Conservation (phyloP, 257 asterid genomes). For the Nicotiana tomentosiformis region DNA sequence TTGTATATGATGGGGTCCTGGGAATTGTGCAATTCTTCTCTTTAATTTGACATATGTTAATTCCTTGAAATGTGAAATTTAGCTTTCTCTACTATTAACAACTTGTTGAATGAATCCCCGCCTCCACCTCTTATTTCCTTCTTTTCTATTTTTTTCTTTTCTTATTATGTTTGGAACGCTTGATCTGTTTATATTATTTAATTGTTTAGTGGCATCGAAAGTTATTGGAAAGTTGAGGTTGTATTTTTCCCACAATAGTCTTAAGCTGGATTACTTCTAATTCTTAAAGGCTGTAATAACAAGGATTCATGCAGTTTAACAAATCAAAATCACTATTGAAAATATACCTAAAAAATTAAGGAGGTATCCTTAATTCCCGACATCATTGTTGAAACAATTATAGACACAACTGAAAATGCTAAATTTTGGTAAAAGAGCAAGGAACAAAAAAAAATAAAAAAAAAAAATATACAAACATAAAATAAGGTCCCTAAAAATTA, state of each 20-base stretch:
- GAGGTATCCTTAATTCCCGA: not conserved
- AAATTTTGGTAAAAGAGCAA: not conserved
- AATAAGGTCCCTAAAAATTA: not conserved
- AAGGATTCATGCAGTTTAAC: not conserved
- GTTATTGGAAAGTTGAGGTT: too few species aligned
- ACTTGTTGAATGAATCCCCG: not conserved
- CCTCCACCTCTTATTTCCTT: not conserved
- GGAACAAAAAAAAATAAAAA: not conserved
- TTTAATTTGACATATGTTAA: conserved; percentile 11
- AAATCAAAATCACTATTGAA: not conserved
- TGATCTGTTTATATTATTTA: not conserved
- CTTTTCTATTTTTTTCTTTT: too few species aligned
- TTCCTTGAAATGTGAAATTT: not conserved
- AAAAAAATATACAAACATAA: not conserved
- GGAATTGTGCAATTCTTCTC: conserved; percentile 40
- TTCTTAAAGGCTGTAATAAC: not conserved
- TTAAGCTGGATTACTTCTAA: not conserved
- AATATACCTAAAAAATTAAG: too few species aligned
- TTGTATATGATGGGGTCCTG: conserved; percentile 20
- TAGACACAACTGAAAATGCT: not conserved
- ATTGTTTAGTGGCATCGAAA: too few species aligned
- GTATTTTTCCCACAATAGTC: not conserved
- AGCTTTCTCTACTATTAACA: not conserved
- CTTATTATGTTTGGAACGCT: not conserved
- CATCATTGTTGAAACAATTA: not conserved